phyloP scores from a whole-genome alignment of 2,329 filamentous ascomycete species.

The Teratosphaeria destructans region DNA sequence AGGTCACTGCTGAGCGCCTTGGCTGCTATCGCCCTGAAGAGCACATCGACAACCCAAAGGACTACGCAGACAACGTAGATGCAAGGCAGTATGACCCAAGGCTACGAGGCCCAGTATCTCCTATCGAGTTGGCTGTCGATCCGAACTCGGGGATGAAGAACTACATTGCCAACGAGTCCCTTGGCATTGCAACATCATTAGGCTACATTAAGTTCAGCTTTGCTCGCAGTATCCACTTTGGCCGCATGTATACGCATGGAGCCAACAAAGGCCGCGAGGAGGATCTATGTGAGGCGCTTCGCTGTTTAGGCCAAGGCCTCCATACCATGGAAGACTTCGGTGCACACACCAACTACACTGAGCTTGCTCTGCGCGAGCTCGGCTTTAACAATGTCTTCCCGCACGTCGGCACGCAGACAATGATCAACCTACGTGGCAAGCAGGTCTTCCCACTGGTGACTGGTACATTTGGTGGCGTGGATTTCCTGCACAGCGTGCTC shows the following conservation, averaged over 20 bases:
- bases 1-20: constrained; percentile 44
- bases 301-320: constrained; percentile 42
- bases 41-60: constrained; percentile 42
- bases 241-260: constrained; percentile 36
- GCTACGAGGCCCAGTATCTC: constrained; percentile 63
- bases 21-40: constrained; percentile 43
- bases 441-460: constrained; percentile 43
- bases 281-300: constrained; percentile 39
- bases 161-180: constrained; percentile 87
- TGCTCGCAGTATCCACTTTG: constrained; percentile 38
- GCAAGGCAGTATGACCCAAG: constrained; percentile 72
- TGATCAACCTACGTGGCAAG: constrained; percentile 37
- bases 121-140: constrained; percentile 37
- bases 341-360: constrained; percentile 46
- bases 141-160: constrained; percentile 87
- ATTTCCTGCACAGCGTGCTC: constrained; percentile 36
- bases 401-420: constrained; percentile 38
- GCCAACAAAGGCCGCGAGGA: constrained; percentile 33
- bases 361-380: constrained; percentile 42
- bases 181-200: constrained; percentile 79
- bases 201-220: constrained; percentile 47
- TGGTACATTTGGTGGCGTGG: constrained; percentile 44
- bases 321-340: constrained; percentile 47
- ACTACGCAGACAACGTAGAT: constrained; percentile 75
- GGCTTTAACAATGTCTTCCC: constrained; percentile 43